These are phyloP conservation scores for Kitagawia praeruptora DNA, from an alignment of 129 eudicot species.

Conservation along the genomic window DNA sequence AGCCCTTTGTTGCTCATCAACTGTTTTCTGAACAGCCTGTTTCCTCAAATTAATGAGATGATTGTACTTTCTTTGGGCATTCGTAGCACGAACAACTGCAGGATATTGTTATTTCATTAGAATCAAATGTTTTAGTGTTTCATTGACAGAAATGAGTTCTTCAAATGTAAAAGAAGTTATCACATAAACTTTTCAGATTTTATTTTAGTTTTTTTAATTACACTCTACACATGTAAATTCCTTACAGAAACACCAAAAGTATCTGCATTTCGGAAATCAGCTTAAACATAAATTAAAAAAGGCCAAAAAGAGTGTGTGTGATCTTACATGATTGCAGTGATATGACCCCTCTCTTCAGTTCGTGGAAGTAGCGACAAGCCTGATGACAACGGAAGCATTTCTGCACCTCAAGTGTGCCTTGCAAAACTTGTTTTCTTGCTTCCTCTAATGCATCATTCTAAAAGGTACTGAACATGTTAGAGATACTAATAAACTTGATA, in stretches of 20 bases:
- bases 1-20: constrained; percentile 53
- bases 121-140: constrained; percentile 5
- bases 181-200: not conserved
- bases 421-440: constrained; percentile 56
- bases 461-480: constrained; percentile 5
- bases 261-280: not conserved
- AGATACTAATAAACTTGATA: not conserved
- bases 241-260: not conserved
- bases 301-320: not conserved
- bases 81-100: constrained; percentile 72
- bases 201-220: not conserved
- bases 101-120: not conserved
- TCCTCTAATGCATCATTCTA: constrained; percentile 69
- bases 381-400: constrained; percentile 49
- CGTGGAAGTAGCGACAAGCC: constrained; percentile 50
- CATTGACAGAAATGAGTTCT: not conserved
- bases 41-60: constrained; percentile 21
- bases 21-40: constrained; percentile 25
- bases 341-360: constrained; percentile 48
- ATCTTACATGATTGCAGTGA: constrained; percentile 82
- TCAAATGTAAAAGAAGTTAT: not conserved
- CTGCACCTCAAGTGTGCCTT: constrained; percentile 65
- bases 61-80: constrained; percentile 35
- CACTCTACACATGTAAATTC: not conserved
- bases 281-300: not conserved